Evolutionary conservation across 176 grass and related monocot genomes (phyloP).

Genomic region (Saccharum spontaneum): DNA sequence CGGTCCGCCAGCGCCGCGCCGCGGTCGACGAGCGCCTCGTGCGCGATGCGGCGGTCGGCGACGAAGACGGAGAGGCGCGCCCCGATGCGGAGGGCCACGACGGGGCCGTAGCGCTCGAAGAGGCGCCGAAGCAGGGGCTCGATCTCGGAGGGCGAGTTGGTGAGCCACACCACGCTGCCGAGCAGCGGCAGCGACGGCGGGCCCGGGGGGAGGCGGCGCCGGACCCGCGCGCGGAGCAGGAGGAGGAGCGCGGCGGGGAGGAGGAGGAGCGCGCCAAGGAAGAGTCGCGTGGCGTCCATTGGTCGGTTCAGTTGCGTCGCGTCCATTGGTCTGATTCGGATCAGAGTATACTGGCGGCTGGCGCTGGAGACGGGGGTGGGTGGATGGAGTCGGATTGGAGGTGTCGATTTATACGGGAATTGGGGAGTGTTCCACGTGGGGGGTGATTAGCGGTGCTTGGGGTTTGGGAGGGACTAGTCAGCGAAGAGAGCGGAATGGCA

Average conservation of each 20-base stretch:
- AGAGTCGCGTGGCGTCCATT: not conserved
- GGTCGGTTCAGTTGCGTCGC: not conserved
- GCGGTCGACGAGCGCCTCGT: not conserved
- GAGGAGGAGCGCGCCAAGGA: conserved; percentile 21
- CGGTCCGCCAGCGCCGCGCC: not conserved
- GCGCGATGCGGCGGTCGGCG: not conserved
- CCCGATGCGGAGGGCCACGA: not conserved
- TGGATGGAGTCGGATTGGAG: not conserved
- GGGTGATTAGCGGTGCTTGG: not conserved
- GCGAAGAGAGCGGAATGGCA: not conserved
- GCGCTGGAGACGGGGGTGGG: not conserved
- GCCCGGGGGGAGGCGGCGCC: not conserved
- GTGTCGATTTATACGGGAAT: not conserved
- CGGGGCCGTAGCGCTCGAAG: not conserved
- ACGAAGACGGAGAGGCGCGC: not conserved
- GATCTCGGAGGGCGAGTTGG: not conserved
- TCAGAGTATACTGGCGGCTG: not conserved
- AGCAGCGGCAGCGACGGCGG: not conserved
- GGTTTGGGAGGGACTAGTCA: no score
- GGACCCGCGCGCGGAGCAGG: not conserved
- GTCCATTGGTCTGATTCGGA: not conserved
- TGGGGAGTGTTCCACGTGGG: not conserved
- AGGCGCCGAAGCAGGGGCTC: not conserved
- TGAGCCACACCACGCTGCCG: not conserved
- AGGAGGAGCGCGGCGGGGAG: not conserved